Base-by-base conservation (phyloP, 202 grass and related monocot genomes). In the Musa balbisiana region DNA sequence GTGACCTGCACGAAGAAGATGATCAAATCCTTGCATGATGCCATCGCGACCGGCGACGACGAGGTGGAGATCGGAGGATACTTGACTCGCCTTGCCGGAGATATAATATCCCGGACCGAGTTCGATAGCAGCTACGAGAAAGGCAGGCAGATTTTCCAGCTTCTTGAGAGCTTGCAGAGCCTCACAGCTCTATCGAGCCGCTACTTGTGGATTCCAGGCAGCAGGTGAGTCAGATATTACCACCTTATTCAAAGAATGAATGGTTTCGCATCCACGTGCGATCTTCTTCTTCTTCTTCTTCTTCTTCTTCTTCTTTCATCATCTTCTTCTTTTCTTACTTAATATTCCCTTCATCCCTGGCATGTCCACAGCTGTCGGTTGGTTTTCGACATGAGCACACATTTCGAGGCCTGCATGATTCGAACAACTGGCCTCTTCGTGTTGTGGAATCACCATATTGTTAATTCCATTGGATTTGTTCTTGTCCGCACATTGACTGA, bases 61-160 rank as follows among this genome's bases (percentile, higher is more conserved):
- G 86, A 86, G 77, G 81, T 88, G 80, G 87, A 98, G 79, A 90
- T 98, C 62, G 85, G 87, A 52, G 84, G 22, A 17, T 80, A 83
- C 87, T 75, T 98, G 79, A 92, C 94, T 1, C 78, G 88, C 21
- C 84, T 98, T 55, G 86, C 94, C 51, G 94, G 86, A 15, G 94
- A 98, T 75, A 92, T 98, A 67, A 98, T 98, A 80, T 83, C 87
- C 19, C 87, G 88, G 52, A 98, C 94, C 3, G 91, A 93, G 77
- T 98, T 98, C 78, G 87, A 91, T 65, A 89, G 84, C n/a, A 92
- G 88, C 82, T 98, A 98, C 53, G 85, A 98, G 9, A 94, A 83
- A 0, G 94, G 94, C 2, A 88, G 76, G 75, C 78, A 79, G 66
- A 87, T 93, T 54, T 94, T 98, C 82, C 81, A 83, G 49, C 83